Conservation (phyloP, 2,329 filamentous ascomycete species). For the Ophiocordyceps unilateralis region DNA sequence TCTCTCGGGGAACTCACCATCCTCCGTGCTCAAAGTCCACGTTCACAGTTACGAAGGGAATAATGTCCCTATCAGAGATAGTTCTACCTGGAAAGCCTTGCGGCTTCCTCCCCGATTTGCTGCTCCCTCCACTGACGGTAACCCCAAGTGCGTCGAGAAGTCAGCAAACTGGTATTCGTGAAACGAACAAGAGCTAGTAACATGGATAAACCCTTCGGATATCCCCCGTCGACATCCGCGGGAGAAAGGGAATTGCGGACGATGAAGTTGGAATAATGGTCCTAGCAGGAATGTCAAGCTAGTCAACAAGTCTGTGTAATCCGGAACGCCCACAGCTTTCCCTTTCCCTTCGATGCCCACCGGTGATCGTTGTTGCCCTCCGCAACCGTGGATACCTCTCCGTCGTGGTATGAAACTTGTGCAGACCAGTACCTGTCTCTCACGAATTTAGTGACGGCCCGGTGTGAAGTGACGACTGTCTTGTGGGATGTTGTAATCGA, state of each 20-base stretch:
- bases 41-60: too few species aligned
- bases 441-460: background rate
- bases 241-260: background rate
- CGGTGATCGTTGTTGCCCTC: background rate
- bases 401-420: background rate
- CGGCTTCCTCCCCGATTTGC: background rate
- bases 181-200: background rate
- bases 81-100: background rate
- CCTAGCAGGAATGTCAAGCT: background rate
- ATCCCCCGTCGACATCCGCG: background rate
- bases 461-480: background rate
- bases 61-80: too few species aligned
- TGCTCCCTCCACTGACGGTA: background rate
- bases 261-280: background rate
- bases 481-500: background rate
- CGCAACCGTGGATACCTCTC: conserved; percentile 1
- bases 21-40: too few species aligned
- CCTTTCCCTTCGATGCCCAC: background rate
- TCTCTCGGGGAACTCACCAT: too few species aligned
- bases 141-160: background rate
- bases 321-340: conserved; percentile 2
- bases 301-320: conserved; percentile 1
- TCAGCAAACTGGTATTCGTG: background rate
- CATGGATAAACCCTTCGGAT: background rate
- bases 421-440: background rate